Percentiles rank a stretch among this genome's conserved stretches.
Conservation (phyloP, 768 basidiomycete genomes). For the Rhizopogon roseolus region DNA sequence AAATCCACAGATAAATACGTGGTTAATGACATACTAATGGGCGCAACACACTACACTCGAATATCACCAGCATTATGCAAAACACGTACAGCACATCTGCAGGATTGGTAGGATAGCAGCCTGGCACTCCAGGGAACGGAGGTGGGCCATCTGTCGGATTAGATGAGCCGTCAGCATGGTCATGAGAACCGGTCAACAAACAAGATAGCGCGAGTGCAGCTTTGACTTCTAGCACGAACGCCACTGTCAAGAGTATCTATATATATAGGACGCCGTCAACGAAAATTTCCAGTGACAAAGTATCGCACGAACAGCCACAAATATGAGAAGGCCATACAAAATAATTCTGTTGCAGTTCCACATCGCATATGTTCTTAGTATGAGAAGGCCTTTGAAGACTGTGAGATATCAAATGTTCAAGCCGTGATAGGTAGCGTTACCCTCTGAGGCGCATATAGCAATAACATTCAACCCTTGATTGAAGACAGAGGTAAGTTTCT, state of each 20-base stretch:
- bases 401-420: background rate
- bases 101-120: background rate
- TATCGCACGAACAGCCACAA: background rate
- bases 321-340: background rate
- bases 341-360: slow-evolving; percentile 1
- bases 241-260: background rate
- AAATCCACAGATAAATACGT: background rate
- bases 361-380: slow-evolving; percentile 5
- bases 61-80: background rate
- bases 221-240: background rate
- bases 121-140: background rate
- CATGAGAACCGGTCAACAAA: background rate
- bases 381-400: background rate
- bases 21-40: background rate
- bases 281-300: background rate
- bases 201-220: background rate
- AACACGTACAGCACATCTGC: background rate
- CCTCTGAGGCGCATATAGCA: slow-evolving; percentile 3
- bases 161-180: background rate
- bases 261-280: background rate
- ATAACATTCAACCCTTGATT: slow-evolving; percentile 1
- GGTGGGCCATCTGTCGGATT: slow-evolving; percentile 2
- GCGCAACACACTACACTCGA: background rate
- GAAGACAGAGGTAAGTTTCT: background rate
- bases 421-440: background rate